Base-by-base conservation (phyloP, 164 flowering plant genomes). In the Kingdonia uniflora region DNA sequence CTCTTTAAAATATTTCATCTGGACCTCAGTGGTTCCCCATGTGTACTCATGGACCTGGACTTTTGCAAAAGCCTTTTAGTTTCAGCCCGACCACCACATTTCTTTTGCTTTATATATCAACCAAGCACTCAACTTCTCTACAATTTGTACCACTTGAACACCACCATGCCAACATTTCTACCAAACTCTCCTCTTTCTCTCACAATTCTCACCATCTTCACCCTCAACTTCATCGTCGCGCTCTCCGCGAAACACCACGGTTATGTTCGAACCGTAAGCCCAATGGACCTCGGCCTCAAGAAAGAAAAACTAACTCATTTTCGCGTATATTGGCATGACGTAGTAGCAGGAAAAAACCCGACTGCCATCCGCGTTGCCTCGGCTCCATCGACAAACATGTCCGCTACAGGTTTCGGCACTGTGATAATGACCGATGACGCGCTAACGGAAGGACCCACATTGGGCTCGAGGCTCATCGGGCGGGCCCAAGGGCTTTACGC, bases 291-390 rank as follows among this genome's bases (percentile, higher is more conserved):
- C 24, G 43, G 59, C 25, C 14, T 48, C 1, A 39, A 38, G 24
- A 11, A 44, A 6, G 51, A 57, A 17, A 71, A 71, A 43, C 49
- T 68, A 11, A 64, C 44, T 46, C 67, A 71, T 21, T 38, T 66
- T 16, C 63, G 50, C 16, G 54, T 59, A 35, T 71, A 67, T 56
- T 71, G 66, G 66, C 76, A 71, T 42, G 76, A 71, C 60, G 42
- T 55, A 12, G 60, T 68, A n/a, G 37, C 49, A 33, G 70, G 76
- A 10, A 15, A 25, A 7, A 52, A 56, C 35, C 72, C 72, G 25
- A 68, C 75, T 16, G 65, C 72, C 1, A 49, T 71, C 14, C 39
- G 17, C 14, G 57, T 71, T 10, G 63, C 66, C 0, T 25, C 22
- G 3, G 19, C 6, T 14, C 67, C 74, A 11, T n/a, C 66, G 6